Evolutionary conservation across 2,329 filamentous ascomycete genomes (phyloP).

Genomic region (Pseudomassariella vexata): DNA sequence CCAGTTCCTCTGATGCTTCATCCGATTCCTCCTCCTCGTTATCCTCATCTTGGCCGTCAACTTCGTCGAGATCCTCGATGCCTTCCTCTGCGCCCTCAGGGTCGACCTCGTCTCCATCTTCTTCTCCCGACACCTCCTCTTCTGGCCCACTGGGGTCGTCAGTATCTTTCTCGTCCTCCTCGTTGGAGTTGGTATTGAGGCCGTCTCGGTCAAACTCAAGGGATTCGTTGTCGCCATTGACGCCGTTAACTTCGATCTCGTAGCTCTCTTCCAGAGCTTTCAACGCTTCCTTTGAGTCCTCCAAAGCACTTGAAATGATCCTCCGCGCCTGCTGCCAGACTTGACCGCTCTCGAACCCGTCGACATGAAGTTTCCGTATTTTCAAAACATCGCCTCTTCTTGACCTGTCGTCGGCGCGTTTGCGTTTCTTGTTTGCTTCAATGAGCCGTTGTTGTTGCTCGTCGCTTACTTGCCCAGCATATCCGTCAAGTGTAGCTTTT

Average conservation of each 20-base stretch:
- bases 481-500: conserved; percentile 74
- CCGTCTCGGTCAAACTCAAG: conserved; percentile 23
- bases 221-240: conserved; percentile 25
- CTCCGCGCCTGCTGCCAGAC: conserved; percentile 91
- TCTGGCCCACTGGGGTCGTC: conserved; percentile 25
- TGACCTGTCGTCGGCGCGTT: conserved; percentile 48
- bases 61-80: conserved; percentile 25
- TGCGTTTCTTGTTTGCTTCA: conserved; percentile 68
- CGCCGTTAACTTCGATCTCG: conserved; percentile 46
- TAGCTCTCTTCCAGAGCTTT: conserved; percentile 45
- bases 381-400: conserved; percentile 55
- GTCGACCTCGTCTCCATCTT: conserved; percentile 23
- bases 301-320: conserved; percentile 59
- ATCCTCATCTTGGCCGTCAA: conserved; percentile 27
- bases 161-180: conserved; percentile 25
- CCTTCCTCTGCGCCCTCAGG: conserved; percentile 16
- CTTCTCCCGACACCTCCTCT: conserved; percentile 26
- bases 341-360: conserved; percentile 83
- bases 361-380: conserved; percentile 74
- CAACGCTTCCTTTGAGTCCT: conserved; percentile 41
- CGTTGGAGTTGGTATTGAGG: conserved; percentile 26
- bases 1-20: conserved; percentile 47
- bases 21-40: conserved; percentile 37
- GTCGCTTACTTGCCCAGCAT: conserved; percentile 68
- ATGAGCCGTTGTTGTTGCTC: conserved; percentile 65